Percentiles rank a stretch among this genome's conserved stretches.
phyloP scores from a whole-genome alignment of 345 rosid genomes.

The Raphanus sativus region DNA sequence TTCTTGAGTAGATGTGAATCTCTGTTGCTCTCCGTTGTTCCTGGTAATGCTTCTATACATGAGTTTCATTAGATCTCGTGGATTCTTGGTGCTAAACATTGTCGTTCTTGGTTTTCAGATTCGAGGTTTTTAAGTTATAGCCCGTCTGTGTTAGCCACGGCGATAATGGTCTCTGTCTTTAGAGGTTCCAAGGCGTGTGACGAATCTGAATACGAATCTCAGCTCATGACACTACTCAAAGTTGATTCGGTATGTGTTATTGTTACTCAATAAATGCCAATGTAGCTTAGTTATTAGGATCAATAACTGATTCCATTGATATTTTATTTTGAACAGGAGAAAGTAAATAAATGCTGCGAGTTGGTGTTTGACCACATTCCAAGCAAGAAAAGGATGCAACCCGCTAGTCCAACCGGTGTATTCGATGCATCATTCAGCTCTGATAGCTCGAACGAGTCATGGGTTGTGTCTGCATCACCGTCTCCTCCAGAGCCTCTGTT shows the following conservation, averaged over 20 bases:
- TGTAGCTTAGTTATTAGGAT: not conserved
- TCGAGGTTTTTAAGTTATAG: conserved; percentile 54
- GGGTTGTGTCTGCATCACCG: conserved; percentile 51
- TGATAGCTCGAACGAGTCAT: conserved; percentile 72
- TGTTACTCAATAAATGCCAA: conserved; percentile 4
- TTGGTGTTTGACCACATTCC: conserved; percentile 54
- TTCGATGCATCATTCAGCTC: conserved; percentile 63
- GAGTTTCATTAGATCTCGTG: not conserved
- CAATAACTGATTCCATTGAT: conserved; percentile 18
- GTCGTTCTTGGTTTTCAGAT: conserved; percentile 60
- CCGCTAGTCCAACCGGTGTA: conserved; percentile 65
- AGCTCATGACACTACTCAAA: conserved; percentile 67
- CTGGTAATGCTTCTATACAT: conserved; percentile 52
- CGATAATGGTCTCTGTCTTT: conserved; percentile 66
- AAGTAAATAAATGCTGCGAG: conserved; percentile 63
- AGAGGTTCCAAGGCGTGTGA: conserved; percentile 59
- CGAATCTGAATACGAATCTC: conserved; percentile 53
- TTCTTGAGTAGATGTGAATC: conserved; percentile 73
- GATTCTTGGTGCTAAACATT: conserved; percentile 13
- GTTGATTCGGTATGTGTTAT: conserved; percentile 28
- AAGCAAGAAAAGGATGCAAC: conserved; percentile 52
- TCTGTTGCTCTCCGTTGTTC: conserved; percentile 65
- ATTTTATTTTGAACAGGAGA: conserved; percentile 46
- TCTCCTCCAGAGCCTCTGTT: conserved; percentile 47
- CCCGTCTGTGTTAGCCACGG: conserved; percentile 76